Base-by-base conservation (phyloP, 2,329 filamentous ascomycete genomes). In the Colletotrichum kahawae region DNA sequence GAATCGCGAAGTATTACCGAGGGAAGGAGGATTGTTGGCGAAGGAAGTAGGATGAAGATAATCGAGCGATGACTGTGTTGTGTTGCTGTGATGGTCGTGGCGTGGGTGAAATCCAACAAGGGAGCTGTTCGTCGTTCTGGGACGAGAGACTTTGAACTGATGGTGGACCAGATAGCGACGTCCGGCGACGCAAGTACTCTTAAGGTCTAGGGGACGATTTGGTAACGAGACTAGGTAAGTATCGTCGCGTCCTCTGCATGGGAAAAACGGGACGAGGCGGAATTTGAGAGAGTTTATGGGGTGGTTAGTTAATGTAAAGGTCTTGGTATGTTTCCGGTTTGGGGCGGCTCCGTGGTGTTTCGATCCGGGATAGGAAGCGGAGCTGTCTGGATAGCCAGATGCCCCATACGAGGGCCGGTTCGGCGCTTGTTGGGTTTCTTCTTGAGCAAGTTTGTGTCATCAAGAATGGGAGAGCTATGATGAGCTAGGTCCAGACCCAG, bases 361-460 rank as follows among this genome's bases (percentile, higher is more conserved):
- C 56, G 57, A 31, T 33, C 48, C 59, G 48, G 27, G 27, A 27
- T 33, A n/a, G 31, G 56, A 54, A 29, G 51, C n/a, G 16, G 48
- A 24, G 24, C 14, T 21, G 34, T 27, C 43, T 48, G 51, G 62
- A 34, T 36, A n/a, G 24, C 29, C 16, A 60, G 34, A 43, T 48
- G 67, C 27, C 3, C 48, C 66, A 57, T 59, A 48, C 34, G 27
- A 24, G 48, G 31, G 70, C 34, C 59, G 43, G n/a, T 51, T 21
- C 43, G 43, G 43, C 59, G 33, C 29, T 59, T 59, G 48, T 29
- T 18, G 34, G 10, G 27, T 65, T 48, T 63, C 48, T 65, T 48
- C 24, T 74, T 64, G 59, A 74, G 66, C 71, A 74, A 70, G 34
- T 70, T 70, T 65, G 33, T 54, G 33, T 64, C 66, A 57, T 70